Conservation (phyloP, 305 asterid genomes). For the Galium porrigens region DNA sequence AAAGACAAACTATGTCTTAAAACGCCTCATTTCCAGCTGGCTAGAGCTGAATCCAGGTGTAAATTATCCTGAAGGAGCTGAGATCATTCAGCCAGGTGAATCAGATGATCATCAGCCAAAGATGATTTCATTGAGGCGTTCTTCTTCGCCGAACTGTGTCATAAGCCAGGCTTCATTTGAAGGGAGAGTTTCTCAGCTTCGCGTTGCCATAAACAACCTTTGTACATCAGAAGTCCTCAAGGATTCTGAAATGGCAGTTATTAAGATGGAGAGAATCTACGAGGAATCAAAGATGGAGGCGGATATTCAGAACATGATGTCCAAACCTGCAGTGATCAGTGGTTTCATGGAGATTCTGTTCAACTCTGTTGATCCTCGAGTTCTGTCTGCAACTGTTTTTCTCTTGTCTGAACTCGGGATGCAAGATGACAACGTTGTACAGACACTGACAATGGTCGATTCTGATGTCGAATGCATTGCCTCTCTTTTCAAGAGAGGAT, state of each 20-base stretch:
- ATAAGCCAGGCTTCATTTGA: slow-evolving; percentile 38
- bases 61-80: slow-evolving; percentile 12
- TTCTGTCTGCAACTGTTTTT: slow-evolving; percentile 36
- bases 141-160: slow-evolving; percentile 40
- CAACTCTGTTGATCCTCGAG: slow-evolving; percentile 42
- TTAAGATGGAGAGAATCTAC: slow-evolving; percentile 41
- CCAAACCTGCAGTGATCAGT: slow-evolving; percentile 51
- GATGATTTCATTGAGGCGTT: slow-evolving; percentile 15
- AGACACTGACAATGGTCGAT: slow-evolving; percentile 55
- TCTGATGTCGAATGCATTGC: slow-evolving; percentile 58
- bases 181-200: slow-evolving; percentile 35
- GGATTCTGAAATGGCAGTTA: slow-evolving; percentile 55
- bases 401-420: slow-evolving; percentile 53
- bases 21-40: slow-evolving; percentile 74
- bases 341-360: slow-evolving; percentile 61
- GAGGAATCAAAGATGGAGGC: slow-evolving; percentile 20
- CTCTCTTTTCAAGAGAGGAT: slow-evolving; percentile 55
- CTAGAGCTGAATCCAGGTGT: slow-evolving; percentile 25
- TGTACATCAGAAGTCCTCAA: slow-evolving; percentile 48
- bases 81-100: slow-evolving; percentile 11
- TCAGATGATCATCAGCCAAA: slow-evolving; percentile 11
- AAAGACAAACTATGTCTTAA: slow-evolving; percentile 65
- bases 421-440: slow-evolving; percentile 40
- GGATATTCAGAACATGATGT: slow-evolving; percentile 32
- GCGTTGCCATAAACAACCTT: slow-evolving; percentile 35